Evolutionary conservation across 305 asterid species (phyloP).

Genomic region (Fraxinus sp.): DNA sequence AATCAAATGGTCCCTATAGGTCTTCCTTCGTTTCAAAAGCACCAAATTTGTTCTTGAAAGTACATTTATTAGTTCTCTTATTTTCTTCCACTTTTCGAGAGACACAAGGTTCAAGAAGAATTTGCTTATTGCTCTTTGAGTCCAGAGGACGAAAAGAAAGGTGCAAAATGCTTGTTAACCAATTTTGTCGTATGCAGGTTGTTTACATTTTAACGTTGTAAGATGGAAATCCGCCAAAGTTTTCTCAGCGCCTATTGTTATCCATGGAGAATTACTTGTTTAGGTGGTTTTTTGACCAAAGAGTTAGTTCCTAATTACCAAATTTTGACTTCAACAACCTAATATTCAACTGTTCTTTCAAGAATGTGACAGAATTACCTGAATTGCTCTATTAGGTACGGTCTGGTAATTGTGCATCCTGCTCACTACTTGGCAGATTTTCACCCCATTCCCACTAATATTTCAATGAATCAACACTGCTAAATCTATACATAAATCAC

Average conservation of each 20-base stretch:
- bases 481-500: background rate
- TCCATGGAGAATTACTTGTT: background rate
- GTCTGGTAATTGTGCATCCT: background rate
- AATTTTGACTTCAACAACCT: background rate
- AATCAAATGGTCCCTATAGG: background rate
- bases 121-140: background rate
- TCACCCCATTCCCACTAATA: background rate
- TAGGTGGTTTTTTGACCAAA: background rate
- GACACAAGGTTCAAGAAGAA: conserved; percentile 28
- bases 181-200: background rate
- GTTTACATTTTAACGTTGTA: background rate
- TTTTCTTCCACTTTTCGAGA: conserved; percentile 17
- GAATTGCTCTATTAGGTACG: background rate
- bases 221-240: background rate
- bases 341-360: background rate
- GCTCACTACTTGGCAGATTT: background rate
- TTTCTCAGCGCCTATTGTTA: background rate
- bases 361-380: background rate
- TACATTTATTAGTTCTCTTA: background rate
- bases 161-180: background rate
- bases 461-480: background rate
- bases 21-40: no score
- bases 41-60: background rate
- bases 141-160: background rate
- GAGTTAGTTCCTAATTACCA: background rate